Evolutionary conservation across 176 grass and related monocot genomes (phyloP), one percentile per base, ranked within the genome.

Genomic region (Melocanna baccifera): DNA sequence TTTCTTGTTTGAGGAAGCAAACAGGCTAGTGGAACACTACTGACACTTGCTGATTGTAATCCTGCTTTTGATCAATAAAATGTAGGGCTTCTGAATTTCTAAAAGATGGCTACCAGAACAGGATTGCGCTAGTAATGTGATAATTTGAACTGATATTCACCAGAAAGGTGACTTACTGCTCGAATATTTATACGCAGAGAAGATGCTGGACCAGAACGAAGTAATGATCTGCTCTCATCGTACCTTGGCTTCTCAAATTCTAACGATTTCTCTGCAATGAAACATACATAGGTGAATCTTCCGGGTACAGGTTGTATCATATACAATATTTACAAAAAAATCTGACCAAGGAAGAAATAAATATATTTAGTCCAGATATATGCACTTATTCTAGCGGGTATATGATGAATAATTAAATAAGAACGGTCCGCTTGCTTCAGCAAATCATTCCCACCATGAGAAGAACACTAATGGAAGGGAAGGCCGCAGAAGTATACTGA

Each of bases 141-240:
- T 43, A 48, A 59, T 41, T 11, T n/a, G 10, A 9, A 65, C 7
- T 9, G 40, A 52, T 12, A 73, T 43, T 75, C 4, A 30, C 12
- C 30, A 41, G 42, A 62, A 32, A 25, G 69, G 25, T 36, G 51
- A 88, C 92, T 86, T 92, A 97, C 95, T 57, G 95, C 95, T 50
- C 95, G 90, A 71, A 97, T 97, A 82, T 94, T 97, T 66, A 94
- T 32, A 4, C 95, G 87, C 7, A 97, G 79, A 79, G 95, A 93
- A 73, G 86, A 91, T 51, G 87, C 92, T 48, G 95, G 95, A 20
- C 92, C 95, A 67, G 91, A 93, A 15, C 95, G 91, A 62, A 97
- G 89, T 53, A 97, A 86, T 75, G 82, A 90, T 91, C 95, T 92
- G 62, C 88, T 86, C 73, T 89, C 88, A 47, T 91, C 89, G 11